Evolutionary conservation across 2,329 filamentous ascomycete genomes (phyloP), one percentile per base, ranked within the genome.

Genomic region (Gremmenia infestans): DNA sequence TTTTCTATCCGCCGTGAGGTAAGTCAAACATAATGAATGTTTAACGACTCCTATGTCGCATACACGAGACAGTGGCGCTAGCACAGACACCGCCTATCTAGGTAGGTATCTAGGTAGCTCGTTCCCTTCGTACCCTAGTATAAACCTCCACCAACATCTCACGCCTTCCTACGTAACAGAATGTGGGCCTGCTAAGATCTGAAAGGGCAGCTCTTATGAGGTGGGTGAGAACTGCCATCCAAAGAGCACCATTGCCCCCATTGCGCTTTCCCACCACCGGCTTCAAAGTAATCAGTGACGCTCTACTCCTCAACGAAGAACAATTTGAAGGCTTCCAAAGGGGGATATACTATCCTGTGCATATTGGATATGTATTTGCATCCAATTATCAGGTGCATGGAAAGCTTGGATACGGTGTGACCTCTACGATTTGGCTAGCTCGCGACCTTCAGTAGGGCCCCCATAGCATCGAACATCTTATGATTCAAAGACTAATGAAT

Each of bases 381-480:
- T 58, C 57, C 7, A 60, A 55, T 50, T 63, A 65, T 22, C 63
- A 63, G 25, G 60, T 63, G 4, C 15, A 62, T 22, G 56, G 54
- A 28, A 65, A 63, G 43, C 55, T 62, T 15, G 61, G 63, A 4
- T 61, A 48, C 40, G 61, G 60, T 1, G 48, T 54, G 2, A 57
- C 52, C 2, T 64, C 59, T 4, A 63, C 61, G 8, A 55, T 62
- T 4, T 64, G 57, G 56, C 47, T 64, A 11, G 53, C 52, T 42
- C 56, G 52, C 4, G 54, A 63, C 32, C 59, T 63, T 15, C 51
- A 55, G 60, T 59, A 59, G 50, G 52, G 32, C 40, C 36, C 23
- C 50, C 43, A 46, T 15, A 5, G 35, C 35, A 22, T 22, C 19
- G 6, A 23, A 39, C 36, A 15, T 15, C 39, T 22, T 45, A 37